Evolutionary conservation across 345 rosid species (phyloP).

Genomic region (Bretschneidera sinensis): DNA sequence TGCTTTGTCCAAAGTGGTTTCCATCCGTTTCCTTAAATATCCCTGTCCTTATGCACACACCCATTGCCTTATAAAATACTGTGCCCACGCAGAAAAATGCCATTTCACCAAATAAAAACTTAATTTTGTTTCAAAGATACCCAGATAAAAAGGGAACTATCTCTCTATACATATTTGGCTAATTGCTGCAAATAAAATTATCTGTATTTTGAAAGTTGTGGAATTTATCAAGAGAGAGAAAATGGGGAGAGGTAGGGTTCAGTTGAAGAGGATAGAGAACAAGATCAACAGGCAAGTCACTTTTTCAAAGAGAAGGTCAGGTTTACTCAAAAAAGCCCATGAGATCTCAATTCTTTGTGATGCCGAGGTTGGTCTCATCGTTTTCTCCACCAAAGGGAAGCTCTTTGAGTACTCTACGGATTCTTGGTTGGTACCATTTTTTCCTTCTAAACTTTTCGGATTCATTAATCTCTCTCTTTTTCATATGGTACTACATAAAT

Average conservation of each 20-base stretch:
- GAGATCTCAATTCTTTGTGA: constrained; percentile 90
- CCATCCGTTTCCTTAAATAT: not conserved
- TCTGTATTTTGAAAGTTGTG: too few relatives aligned
- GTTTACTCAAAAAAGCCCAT: constrained; percentile 76
- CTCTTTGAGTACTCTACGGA: constrained; percentile 74
- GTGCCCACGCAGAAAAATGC: not conserved
- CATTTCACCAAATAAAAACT: not conserved
- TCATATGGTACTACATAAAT: too few relatives aligned
- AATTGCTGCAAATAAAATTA: not conserved
- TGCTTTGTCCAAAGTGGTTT: not conserved
- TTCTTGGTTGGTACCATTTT: constrained; percentile 40
- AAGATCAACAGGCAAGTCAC: constrained; percentile 88
- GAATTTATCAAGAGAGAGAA: not conserved
- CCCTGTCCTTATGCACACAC: not conserved
- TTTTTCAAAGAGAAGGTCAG: constrained; percentile 77
- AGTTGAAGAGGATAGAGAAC: constrained; percentile 90
- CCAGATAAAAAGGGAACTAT: not conserved
- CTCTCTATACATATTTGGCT: not conserved
- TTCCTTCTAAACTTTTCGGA: not conserved
- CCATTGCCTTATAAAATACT: not conserved
- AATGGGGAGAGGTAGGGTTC: constrained; percentile 94
- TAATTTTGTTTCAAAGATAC: not conserved
- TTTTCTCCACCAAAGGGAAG: constrained; percentile 83
- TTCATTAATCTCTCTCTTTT: not conserved
- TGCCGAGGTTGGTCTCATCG: constrained; percentile 71